A percentile compares a stretch with the other conserved stretches of the same genome.
Conservation (phyloP, 1,284 basidiomycete species). For the Leucoagaricus sp. region DNA sequence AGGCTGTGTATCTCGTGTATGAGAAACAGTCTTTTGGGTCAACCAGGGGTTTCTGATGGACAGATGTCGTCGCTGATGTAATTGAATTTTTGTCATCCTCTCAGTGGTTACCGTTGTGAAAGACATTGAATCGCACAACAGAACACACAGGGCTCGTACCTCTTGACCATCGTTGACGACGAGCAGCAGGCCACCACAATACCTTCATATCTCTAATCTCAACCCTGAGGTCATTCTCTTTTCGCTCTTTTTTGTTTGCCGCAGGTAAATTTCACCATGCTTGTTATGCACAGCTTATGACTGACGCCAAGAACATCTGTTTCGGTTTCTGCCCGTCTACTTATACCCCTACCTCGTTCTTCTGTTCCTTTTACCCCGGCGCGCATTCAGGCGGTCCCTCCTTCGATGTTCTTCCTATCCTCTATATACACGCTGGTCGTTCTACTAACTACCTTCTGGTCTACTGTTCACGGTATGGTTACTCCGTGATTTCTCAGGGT, state of each 20-base stretch:
- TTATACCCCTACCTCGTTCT: neutral
- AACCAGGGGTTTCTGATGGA: conserved; percentile 1
- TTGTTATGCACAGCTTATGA: conserved; percentile 5
- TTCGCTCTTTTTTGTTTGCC: neutral
- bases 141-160: neutral
- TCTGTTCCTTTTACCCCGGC: neutral
- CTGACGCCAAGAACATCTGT: conserved; percentile 13
- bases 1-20: no score
- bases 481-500: conserved; percentile 3
- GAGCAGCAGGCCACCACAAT: neutral
- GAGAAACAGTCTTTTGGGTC: neutral
- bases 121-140: neutral
- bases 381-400: conserved; percentile 21
- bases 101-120: conserved; percentile 9
- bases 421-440: conserved; percentile 38
- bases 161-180: conserved; percentile 9
- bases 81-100: neutral
- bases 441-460: conserved; percentile 29
- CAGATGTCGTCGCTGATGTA: conserved; percentile 5
- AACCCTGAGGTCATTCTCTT: no score
- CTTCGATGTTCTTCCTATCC: conserved; percentile 24
- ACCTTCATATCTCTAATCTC: neutral
- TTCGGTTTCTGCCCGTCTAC: neutral
- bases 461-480: conserved; percentile 28
- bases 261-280: conserved; percentile 2